Evolutionary conservation across 192 early-diverging fungal genomes (phyloP).

Genomic region (Mortierella hygrophila): DNA sequence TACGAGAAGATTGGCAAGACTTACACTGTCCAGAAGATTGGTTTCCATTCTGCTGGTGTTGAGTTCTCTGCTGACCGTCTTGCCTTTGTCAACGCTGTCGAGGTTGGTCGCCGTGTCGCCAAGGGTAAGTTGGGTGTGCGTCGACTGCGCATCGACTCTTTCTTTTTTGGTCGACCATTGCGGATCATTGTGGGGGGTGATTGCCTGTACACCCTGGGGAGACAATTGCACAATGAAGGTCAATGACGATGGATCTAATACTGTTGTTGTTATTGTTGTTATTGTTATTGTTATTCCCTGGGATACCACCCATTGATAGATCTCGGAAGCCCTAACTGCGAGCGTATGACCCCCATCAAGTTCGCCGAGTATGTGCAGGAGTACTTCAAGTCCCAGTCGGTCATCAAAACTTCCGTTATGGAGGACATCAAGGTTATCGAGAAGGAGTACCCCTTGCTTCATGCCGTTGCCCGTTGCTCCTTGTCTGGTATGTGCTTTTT

Average conservation of each 20-base stretch:
- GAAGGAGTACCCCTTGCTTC: constrained; percentile 86
- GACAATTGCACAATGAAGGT: background rate
- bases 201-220: background rate
- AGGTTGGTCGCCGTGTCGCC: constrained; percentile 78
- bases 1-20: constrained; percentile 57
- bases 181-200: background rate
- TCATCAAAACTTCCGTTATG: constrained; percentile 73
- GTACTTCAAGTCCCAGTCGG: constrained; percentile 68
- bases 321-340: constrained; percentile 87
- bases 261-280: background rate
- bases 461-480: constrained; percentile 81
- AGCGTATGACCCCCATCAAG: constrained; percentile 87
- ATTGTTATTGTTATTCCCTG: no score
- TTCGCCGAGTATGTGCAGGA: constrained; percentile 76
- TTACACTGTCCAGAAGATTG: constrained; percentile 73
- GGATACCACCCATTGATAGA: constrained; percentile 55
- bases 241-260: background rate
- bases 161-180: background rate
- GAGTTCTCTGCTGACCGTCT: constrained; percentile 58
- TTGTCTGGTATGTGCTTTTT: constrained; percentile 67
- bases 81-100: constrained; percentile 74
- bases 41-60: constrained; percentile 60
- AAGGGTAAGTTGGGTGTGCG: constrained; percentile 56
- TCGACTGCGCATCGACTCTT: constrained; percentile 3
- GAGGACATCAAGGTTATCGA: constrained; percentile 77